These are phyloP conservation scores for Crotalaria pallida DNA, from an alignment of 306 rosid genomes.

Conservation along the genomic window DNA sequence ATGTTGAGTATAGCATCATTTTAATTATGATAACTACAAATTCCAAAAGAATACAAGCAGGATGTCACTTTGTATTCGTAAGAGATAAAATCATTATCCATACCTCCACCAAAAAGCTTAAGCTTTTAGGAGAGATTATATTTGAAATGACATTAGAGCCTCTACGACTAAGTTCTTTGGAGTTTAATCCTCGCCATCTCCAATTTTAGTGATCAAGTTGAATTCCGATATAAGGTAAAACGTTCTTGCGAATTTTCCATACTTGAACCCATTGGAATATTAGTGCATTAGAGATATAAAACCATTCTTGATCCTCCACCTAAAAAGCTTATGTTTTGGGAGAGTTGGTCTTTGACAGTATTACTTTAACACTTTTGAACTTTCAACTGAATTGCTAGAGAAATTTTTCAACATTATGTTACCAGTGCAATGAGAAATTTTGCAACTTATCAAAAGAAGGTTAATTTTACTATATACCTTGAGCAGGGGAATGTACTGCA, in stretches of 20 bases:
- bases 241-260: neutral
- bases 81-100: neutral
- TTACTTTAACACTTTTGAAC: neutral
- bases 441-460: conserved; percentile 15
- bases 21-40: neutral
- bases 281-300: neutral
- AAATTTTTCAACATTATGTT: neutral
- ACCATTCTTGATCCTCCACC: neutral
- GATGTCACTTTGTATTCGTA: neutral
- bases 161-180: neutral
- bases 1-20: neutral
- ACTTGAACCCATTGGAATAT: neutral
- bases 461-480: conserved; percentile 36
- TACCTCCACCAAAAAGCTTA: neutral
- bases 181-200: neutral
- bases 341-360: neutral
- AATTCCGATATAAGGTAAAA: neutral
- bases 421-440: neutral
- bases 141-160: neutral
- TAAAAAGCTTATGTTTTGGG: neutral
- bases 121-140: neutral
- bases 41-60: neutral
- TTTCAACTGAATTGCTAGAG: neutral
- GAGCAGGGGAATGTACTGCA: conserved; percentile 34
- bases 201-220: neutral